Base-by-base conservation (phyloP, 2,329 filamentous ascomycete species). In the Davidsoniella virescens region DNA sequence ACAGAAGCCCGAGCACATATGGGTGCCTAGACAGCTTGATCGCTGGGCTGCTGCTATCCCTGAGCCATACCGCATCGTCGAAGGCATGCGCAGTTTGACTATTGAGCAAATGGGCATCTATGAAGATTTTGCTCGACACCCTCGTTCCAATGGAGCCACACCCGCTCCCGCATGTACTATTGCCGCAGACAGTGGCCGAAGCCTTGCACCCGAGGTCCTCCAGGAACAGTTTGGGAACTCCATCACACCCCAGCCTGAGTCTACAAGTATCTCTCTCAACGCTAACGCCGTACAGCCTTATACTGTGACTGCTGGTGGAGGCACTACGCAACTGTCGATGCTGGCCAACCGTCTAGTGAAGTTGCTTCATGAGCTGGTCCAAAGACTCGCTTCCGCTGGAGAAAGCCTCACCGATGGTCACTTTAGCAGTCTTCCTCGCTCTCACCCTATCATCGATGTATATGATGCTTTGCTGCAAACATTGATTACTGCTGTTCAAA, bases 21-120 rank as follows among this genome's bases (percentile, higher is more conserved):
- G 92, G 62, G 79, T 88, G 55, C 86, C 93, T 58, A 76, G 79
- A 2, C 76, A 76, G 17, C 77, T 95, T 57, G 94, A 82, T 61
- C 80, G 87, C 47, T 98, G 90, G 87, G 84, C 88, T 6, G 83
- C 87, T 65, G 88, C 87, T 40, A 94, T 98, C 55, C 90, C 90
- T 0, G 85, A 92, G 57, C 92, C 92, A 0, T 98, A 87, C 68
- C 87, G 92, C 59, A 77, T 95, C 57, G 82, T 83, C 37, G 81
- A 86, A 10, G 75, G 63, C 54, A 60, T 70, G 50, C 64, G 65
- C 47, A 90, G 90, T 4, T 68, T 98, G 47, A 96, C 94, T 60
- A 74, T 83, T 20, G 87, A 95, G 59, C 92, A 98, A 60, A 78
- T 96, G 69, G 85, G 85, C 9, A 93, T 98, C 23, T 98, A 98